A percentile compares a stretch with the other conserved stretches of the same genome.
These are phyloP conservation scores for Haplosporangium gracile DNA, from an alignment of 192 early-diverging fungal genomes.

Conservation along the genomic window DNA sequence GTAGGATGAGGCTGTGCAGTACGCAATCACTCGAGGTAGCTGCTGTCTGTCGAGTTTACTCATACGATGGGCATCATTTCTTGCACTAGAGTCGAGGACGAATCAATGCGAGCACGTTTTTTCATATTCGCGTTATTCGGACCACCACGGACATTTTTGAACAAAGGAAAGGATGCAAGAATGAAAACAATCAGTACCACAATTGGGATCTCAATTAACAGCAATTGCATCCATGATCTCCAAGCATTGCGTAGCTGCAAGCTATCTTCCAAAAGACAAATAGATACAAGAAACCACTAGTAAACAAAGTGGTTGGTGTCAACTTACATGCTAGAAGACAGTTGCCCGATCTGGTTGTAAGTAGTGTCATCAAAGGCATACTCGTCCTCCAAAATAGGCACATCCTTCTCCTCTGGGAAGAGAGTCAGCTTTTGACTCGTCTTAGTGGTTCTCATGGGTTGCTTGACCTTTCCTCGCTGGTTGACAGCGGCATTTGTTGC, in stretches of 20 bases:
- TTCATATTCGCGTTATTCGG: neutral
- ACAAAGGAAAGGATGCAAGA: neutral
- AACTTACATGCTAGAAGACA: conserved; percentile 59
- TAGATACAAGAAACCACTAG: neutral
- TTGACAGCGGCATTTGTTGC: conserved; percentile 14
- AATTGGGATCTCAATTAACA: conserved; percentile 59
- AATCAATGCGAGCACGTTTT: neutral
- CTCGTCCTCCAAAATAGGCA: conserved; percentile 50
- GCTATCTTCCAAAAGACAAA: neutral
- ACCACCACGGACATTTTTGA: neutral
- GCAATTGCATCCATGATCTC: neutral
- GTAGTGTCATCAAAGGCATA: conserved; percentile 66
- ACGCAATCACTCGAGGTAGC: conserved; percentile 86
- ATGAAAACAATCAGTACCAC: conserved; percentile 1
- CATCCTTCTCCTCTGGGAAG: conserved; percentile 83
- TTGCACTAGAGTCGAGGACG: conserved; percentile 32
- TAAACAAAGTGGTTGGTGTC: neutral
- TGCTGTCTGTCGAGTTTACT: conserved; percentile 80
- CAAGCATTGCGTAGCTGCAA: neutral
- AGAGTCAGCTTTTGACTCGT: conserved; percentile 94
- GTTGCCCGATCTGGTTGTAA: conserved; percentile 81
- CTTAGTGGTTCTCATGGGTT: conserved; percentile 90
- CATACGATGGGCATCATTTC: conserved; percentile 79
- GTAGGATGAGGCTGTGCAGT: conserved; percentile 86
- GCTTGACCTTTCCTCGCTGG: conserved; percentile 64